phyloP scores from a whole-genome alignment of 495 filamentous ascomycete genomes.

The Annulohypoxylon moriforme region DNA sequence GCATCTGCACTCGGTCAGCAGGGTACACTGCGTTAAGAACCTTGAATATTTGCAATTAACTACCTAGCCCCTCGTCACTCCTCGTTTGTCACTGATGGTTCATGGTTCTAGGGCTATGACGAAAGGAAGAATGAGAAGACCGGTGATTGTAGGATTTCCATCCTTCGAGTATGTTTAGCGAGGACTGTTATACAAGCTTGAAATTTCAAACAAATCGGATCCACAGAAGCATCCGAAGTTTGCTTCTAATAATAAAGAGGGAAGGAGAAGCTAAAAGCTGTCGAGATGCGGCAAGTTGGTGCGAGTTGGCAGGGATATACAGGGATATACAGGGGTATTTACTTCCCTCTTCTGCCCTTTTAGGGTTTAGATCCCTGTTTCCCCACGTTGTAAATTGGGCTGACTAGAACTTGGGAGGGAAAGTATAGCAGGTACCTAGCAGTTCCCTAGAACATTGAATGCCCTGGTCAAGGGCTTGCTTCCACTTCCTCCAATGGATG shows the following conservation, averaged over 20 bases:
- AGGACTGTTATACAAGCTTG: not conserved
- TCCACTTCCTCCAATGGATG: too few species aligned
- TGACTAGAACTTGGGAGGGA: not conserved
- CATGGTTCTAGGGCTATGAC: too few species aligned
- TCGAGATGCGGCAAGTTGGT: conserved; percentile 12
- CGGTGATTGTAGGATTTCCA: not conserved
- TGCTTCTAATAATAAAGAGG: conserved; percentile 22
- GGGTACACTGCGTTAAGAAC: not conserved
- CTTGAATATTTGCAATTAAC: not conserved
- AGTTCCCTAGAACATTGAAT: not conserved
- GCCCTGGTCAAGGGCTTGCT: not conserved
- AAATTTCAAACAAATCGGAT: not conserved
- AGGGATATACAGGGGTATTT: not conserved
- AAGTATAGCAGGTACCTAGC: not conserved
- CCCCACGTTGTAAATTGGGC: conserved; percentile 18
- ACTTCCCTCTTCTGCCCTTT: not conserved
- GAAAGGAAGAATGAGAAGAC: not conserved
- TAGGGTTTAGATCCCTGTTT: conserved; percentile 1
- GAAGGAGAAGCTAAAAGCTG: conserved; percentile 1
- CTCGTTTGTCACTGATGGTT: not conserved
- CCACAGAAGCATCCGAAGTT: not conserved
- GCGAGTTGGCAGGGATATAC: not conserved
- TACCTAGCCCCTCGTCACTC: not conserved
- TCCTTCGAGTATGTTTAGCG: conserved; percentile 2
- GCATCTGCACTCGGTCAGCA: too few species aligned